Conservation (phyloP, 768 basidiomycete species). For the Panellus pusillus region DNA sequence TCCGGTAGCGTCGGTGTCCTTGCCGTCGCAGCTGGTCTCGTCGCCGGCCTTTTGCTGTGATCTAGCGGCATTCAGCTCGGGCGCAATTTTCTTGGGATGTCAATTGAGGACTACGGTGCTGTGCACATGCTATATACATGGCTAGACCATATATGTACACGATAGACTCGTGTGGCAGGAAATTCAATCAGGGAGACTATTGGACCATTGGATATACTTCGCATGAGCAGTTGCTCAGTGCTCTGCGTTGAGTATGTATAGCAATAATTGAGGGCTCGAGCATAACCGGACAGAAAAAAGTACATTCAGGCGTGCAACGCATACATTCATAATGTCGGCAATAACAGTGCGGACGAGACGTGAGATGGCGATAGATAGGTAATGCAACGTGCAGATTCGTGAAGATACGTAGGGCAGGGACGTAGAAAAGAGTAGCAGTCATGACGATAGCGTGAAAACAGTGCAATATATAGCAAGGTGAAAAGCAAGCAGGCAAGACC, state of each 20-base stretch:
- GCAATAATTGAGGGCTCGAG: neutral
- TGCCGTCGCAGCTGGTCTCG: slow-evolving; percentile 24
- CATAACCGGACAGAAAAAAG: neutral
- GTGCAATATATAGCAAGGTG: slow-evolving; percentile 12
- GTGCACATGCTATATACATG: neutral
- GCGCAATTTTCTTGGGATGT: neutral
- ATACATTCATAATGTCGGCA: slow-evolving; percentile 15
- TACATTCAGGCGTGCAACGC: slow-evolving; percentile 15
- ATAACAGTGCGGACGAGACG: slow-evolving; percentile 1
- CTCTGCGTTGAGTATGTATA: no score
- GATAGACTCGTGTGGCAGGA: neutral
- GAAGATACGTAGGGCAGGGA: slow-evolving; percentile 6
- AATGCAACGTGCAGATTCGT: slow-evolving; percentile 10
- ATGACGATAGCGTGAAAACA: slow-evolving; percentile 19
- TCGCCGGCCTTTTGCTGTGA: slow-evolving; percentile 25
- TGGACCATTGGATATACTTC: neutral
- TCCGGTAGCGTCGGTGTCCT: slow-evolving; percentile 35
- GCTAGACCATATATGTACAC: slow-evolving; percentile 9
- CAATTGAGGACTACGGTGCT: neutral
- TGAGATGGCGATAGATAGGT: slow-evolving; percentile 1
- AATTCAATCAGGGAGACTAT: neutral
- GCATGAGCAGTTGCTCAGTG: no score
- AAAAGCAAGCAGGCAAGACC: slow-evolving; percentile 7
- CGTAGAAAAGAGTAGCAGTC: slow-evolving; percentile 6
- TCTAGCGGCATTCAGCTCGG: neutral